Conservation (phyloP, 352 stramenopile species). For the Phytophthora tubulina region DNA sequence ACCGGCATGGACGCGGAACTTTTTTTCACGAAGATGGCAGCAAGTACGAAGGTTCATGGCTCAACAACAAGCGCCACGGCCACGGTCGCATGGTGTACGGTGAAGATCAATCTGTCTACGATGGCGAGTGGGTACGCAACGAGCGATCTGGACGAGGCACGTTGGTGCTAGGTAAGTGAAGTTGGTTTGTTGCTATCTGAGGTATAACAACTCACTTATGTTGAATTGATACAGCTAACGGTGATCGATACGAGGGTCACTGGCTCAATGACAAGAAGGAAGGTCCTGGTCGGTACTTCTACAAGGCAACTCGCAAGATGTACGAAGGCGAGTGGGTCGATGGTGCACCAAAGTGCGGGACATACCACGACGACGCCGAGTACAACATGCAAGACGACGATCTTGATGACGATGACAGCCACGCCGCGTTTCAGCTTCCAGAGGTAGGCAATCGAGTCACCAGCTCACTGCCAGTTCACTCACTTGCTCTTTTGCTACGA, state of each 20-base stretch:
- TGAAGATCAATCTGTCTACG: slow-evolving; percentile 89
- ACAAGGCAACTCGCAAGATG: slow-evolving; percentile 83
- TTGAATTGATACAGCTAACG: slow-evolving; percentile 60
- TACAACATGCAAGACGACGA: slow-evolving; percentile 47
- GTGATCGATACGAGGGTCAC: slow-evolving; percentile 88
- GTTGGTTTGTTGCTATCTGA: slow-evolving; percentile 11
- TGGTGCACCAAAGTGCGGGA: slow-evolving; percentile 79
- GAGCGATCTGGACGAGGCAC: slow-evolving; percentile 79
- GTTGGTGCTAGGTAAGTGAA: slow-evolving; percentile 58
- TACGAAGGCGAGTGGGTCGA: slow-evolving; percentile 93
- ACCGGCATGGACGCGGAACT: slow-evolving; percentile 81
- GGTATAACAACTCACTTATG: neutral
- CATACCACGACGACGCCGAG: slow-evolving; percentile 58
- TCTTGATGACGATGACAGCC: slow-evolving; percentile 36
- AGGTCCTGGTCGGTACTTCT: slow-evolving; percentile 85
- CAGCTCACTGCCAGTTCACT: neutral
- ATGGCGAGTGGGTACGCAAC: slow-evolving; percentile 83
- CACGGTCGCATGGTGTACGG: slow-evolving; percentile 68
- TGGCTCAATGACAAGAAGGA: slow-evolving; percentile 92
- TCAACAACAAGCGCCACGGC: slow-evolving; percentile 79
- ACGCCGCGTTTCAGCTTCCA: slow-evolving; percentile 74
- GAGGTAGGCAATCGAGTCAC: slow-evolving; percentile 36
- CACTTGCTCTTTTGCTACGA: slow-evolving; percentile 1
- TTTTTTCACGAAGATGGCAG: slow-evolving; percentile 88
- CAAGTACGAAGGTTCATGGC: slow-evolving; percentile 86